Conservation (phyloP, 192 early-diverging fungal species). For the Gigaspora rosea region DNA sequence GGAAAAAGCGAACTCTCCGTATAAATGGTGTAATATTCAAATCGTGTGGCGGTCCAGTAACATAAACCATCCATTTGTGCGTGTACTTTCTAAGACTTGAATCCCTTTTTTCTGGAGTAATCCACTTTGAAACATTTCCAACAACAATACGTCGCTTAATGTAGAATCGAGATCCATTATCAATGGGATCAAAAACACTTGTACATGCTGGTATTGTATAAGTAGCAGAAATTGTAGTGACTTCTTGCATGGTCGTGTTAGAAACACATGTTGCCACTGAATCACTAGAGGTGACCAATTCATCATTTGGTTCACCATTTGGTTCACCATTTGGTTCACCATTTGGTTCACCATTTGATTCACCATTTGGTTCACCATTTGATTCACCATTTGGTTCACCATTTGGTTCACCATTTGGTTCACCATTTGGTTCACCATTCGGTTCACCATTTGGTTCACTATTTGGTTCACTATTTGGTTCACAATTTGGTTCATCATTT, state of each 20-base stretch:
- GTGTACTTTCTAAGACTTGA: constrained; percentile 59
- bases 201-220: constrained; percentile 35
- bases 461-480: too few species aligned
- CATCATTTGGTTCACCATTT: too few species aligned
- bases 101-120: constrained; percentile 60
- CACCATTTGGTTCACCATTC: too few species aligned
- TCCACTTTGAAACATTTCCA: constrained; percentile 76
- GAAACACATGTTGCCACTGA: not conserved
- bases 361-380: too few species aligned
- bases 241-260: constrained; percentile 19
- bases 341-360: too few species aligned
- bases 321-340: too few species aligned
- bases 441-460: too few species aligned
- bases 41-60: constrained; percentile 59
- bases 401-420: too few species aligned
- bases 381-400: too few species aligned
- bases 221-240: constrained; percentile 39
- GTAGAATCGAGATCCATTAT: constrained; percentile 70
- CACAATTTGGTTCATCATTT: too few species aligned
- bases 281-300: not conserved
- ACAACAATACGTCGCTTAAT: constrained; percentile 65
- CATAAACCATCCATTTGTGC: constrained; percentile 92
- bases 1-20: constrained; percentile 77
- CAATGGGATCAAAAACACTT: constrained; percentile 38
- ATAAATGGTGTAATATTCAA: constrained; percentile 66